Evolutionary conservation across 1,284 basidiomycete species (phyloP).

Genomic region (Cryptococcus amylolentus): DNA sequence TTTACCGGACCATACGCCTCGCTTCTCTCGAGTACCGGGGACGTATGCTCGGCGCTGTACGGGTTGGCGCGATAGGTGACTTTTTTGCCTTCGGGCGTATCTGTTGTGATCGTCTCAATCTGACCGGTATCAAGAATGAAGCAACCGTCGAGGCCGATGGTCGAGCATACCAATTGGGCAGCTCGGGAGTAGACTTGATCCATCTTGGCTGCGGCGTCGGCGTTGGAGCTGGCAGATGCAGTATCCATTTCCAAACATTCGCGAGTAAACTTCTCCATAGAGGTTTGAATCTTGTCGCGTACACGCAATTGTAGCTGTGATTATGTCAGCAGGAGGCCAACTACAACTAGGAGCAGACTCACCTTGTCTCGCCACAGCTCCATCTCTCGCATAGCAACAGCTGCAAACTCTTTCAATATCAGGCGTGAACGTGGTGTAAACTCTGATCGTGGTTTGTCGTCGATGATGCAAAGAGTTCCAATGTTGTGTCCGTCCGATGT

Average conservation of each 20-base stretch:
- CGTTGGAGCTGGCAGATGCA: constrained; percentile 23
- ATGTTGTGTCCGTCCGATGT: constrained; percentile 88
- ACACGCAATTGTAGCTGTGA: constrained; percentile 78
- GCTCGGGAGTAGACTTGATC: constrained; percentile 82
- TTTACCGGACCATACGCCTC: constrained; percentile 34
- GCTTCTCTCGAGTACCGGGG: constrained; percentile 33
- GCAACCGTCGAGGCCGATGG: constrained; percentile 86
- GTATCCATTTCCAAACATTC: constrained; percentile 89
- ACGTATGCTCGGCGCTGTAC: constrained; percentile 27
- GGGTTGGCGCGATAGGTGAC: constrained; percentile 55
- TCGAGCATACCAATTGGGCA: constrained; percentile 79
- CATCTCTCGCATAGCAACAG: constrained; percentile 92
- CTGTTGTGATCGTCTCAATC: constrained; percentile 75
- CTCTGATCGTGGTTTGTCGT: constrained; percentile 75
- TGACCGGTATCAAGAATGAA: constrained; percentile 87
- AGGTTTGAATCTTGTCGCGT: constrained; percentile 84
- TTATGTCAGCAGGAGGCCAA: neutral
- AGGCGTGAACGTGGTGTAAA: constrained; percentile 86
- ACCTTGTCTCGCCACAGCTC: constrained; percentile 92
- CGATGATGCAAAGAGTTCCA: constrained; percentile 80
- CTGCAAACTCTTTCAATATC: constrained; percentile 88
- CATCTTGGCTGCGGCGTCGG: constrained; percentile 57
- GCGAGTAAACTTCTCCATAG: constrained; percentile 93
- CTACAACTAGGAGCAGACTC: constrained; percentile 11
- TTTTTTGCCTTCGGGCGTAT: constrained; percentile 15